These are phyloP conservation scores for Chromosphaera perkinsii DNA, from an alignment of 208 protist genomes.

Conservation along the genomic window DNA sequence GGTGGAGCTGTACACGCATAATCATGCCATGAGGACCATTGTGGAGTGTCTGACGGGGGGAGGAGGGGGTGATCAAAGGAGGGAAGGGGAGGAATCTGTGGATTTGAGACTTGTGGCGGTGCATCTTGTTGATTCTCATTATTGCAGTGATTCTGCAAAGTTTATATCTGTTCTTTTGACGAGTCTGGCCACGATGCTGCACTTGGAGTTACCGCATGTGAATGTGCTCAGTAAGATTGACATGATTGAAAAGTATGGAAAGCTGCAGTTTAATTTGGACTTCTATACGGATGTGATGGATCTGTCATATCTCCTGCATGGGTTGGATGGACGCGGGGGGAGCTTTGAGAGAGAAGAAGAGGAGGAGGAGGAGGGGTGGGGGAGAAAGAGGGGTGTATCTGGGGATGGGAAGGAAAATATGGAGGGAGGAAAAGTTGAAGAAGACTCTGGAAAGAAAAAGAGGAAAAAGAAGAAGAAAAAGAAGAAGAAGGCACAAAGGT, in stretches of 20 bases:
- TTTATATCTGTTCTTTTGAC: constrained; percentile 90
- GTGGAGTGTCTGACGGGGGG: constrained; percentile 36
- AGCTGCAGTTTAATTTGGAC: constrained; percentile 73
- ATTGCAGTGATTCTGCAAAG: constrained; percentile 82
- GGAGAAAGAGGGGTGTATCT: too few relatives aligned
- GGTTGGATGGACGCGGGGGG: constrained; percentile 22
- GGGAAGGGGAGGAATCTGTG: too few relatives aligned
- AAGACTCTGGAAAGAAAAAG: too few relatives aligned
- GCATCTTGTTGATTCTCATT: constrained; percentile 83
- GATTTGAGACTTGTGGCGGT: too few relatives aligned
- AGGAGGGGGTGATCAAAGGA: background rate
- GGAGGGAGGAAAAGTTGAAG: too few relatives aligned
- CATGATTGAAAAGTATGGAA: constrained; percentile 43
- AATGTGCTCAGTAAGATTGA: constrained; percentile 72
- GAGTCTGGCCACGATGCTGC: constrained; percentile 86
- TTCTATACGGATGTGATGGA: constrained; percentile 74
- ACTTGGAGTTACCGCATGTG: constrained; percentile 65
- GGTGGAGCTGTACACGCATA: constrained; percentile 95
- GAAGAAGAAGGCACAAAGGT: too few relatives aligned
- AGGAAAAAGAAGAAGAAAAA: too few relatives aligned
- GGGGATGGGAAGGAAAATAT: too few relatives aligned
- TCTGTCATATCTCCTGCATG: constrained; percentile 51
- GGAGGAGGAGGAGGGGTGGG: too few relatives aligned
- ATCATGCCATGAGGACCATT: constrained; percentile 75
- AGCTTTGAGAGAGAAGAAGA: too few relatives aligned